Evolutionary conservation across 2,329 filamentous ascomycete genomes (phyloP).

Genomic region (Capronia coronata): DNA sequence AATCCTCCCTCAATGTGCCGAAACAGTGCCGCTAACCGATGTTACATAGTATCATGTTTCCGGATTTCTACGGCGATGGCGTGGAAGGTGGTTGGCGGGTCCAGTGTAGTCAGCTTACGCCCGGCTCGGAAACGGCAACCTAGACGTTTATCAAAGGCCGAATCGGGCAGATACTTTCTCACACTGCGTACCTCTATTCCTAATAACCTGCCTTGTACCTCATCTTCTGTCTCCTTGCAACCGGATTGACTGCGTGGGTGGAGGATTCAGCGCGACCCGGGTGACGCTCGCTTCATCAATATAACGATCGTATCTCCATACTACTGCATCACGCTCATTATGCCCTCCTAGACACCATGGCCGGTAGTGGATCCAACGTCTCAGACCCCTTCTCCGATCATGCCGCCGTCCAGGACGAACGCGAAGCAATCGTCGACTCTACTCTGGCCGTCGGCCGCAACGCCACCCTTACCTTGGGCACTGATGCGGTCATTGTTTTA

Average conservation of each 20-base stretch:
- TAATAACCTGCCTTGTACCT: no score
- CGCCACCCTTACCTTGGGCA: slow-evolving; percentile 55
- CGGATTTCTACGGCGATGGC: no score
- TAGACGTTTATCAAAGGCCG: no score
- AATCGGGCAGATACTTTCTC: no score
- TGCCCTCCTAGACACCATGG: slow-evolving; percentile 13
- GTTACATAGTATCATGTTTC: no score
- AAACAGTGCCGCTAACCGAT: no score
- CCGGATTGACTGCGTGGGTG: not conserved
- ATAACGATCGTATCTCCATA: not conserved
- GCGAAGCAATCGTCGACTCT: slow-evolving; percentile 37
- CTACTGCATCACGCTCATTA: slow-evolving; percentile 6
- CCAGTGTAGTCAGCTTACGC: no score
- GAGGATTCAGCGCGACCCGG: not conserved
- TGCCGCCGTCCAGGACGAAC: slow-evolving; percentile 23
- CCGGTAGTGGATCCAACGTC: slow-evolving; percentile 4
- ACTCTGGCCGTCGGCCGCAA: slow-evolving; percentile 52
- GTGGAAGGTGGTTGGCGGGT: no score
- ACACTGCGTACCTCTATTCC: no score
- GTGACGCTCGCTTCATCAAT: not conserved
- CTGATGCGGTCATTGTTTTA: slow-evolving; percentile 54
- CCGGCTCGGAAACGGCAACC: no score
- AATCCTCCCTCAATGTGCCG: no score
- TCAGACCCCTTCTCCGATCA: slow-evolving; percentile 20
- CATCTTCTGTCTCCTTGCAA: not conserved